Evolutionary conservation across 306 rosid genomes (phyloP).

Genomic region (Gynostemma pentaphyllum): DNA sequence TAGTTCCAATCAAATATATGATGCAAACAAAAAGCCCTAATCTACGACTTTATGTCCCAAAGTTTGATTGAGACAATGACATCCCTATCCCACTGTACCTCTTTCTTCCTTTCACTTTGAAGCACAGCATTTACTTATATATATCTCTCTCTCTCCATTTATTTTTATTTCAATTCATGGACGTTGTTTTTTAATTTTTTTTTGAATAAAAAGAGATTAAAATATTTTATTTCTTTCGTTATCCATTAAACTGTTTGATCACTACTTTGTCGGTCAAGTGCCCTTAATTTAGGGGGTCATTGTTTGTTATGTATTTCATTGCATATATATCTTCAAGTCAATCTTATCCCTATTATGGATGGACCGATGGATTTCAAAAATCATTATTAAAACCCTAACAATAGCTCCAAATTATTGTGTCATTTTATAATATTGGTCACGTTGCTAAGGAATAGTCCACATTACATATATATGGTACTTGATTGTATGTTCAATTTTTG

Average conservation of each 20-base stretch:
- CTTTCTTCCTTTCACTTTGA: conserved; percentile 4
- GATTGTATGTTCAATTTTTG: no score
- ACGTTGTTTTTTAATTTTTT: no score
- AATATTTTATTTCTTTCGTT: background rate
- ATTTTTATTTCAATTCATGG: background rate
- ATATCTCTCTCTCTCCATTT: background rate
- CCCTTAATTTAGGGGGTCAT: conserved; percentile 37
- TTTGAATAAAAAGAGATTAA: background rate
- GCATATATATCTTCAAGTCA: background rate
- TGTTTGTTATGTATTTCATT: conserved; percentile 20
- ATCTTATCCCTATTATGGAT: background rate
- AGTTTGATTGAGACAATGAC: conserved; percentile 3
- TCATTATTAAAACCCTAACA: no score
- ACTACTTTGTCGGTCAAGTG: conserved; percentile 45
- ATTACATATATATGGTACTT: no score
- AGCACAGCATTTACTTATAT: background rate
- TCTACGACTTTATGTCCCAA: conserved; percentile 12
- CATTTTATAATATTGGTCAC: background rate
- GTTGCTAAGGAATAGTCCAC: no score
- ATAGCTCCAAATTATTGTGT: background rate
- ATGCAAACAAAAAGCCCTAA: conserved; percentile 13
- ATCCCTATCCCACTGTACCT: background rate
- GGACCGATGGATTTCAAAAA: no score
- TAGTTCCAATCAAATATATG: no score
- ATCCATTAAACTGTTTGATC: conserved; percentile 30